phyloP scores from a whole-genome alignment of 805 yeast genomes.

The Saccharomycopsis amapae region DNA sequence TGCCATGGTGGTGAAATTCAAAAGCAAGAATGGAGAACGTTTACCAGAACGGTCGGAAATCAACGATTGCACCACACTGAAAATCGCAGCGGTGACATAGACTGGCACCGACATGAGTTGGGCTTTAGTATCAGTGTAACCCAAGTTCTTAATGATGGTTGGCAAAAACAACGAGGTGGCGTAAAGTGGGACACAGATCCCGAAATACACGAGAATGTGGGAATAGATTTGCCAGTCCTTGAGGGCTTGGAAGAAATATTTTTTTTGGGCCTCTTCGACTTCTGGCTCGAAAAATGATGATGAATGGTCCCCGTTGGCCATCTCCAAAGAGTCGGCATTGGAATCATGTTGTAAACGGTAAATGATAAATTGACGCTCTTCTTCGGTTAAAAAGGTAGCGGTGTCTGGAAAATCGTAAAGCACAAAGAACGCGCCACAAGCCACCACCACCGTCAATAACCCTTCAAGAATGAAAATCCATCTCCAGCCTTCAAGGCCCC shows the following conservation, averaged over 20 bases:
- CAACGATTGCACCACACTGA: conserved; percentile 28
- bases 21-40: conserved; percentile 29
- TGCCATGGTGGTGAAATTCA: conserved; percentile 27
- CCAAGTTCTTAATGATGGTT: conserved; percentile 37
- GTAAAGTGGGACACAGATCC: conserved; percentile 31
- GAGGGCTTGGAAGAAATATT: conserved; percentile 23
- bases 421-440: conserved; percentile 28
- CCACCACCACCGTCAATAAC: conserved; percentile 37
- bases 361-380: conserved; percentile 28
- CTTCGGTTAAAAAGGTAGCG: conserved; percentile 37
- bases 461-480: conserved; percentile 39
- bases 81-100: conserved; percentile 31
- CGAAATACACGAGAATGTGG: conserved; percentile 28
- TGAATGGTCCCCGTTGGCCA: conserved; percentile 12
- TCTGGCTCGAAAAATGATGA: conserved; percentile 18
- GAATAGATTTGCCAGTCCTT: conserved; percentile 30
- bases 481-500: conserved; percentile 38
- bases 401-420: conserved; percentile 38
- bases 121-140: conserved; percentile 35
- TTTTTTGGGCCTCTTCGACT: conserved; percentile 9
- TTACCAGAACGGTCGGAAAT: conserved; percentile 27
- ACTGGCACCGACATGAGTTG: conserved; percentile 41
- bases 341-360: conserved; percentile 18
- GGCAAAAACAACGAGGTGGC: conserved; percentile 39
- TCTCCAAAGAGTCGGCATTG: conserved; percentile 13